phyloP scores from a whole-genome alignment of 352 stramenopile species.

The Thalassiosira oceanica region DNA sequence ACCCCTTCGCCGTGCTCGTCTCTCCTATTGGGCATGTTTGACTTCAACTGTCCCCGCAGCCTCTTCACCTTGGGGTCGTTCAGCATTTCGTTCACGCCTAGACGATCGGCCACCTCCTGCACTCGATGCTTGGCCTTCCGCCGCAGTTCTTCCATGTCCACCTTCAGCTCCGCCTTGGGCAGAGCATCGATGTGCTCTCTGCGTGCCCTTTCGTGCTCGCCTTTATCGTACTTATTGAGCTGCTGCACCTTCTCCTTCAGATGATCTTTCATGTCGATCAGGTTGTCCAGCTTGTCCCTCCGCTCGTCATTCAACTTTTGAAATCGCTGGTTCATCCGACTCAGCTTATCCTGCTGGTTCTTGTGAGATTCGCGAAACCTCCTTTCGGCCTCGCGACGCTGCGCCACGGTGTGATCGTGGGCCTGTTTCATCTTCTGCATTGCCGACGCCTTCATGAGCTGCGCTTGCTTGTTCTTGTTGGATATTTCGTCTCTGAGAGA shows the following conservation, averaged over 20 bases:
- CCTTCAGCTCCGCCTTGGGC: constrained; percentile 7
- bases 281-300: constrained; percentile 18
- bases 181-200: constrained; percentile 4
- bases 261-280: constrained; percentile 14
- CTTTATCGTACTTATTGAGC: constrained; percentile 4
- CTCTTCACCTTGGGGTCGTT: neutral
- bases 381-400: constrained; percentile 18
- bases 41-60: neutral
- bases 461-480: constrained; percentile 2
- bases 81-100: constrained; percentile 21
- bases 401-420: neutral
- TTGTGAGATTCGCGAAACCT: constrained; percentile 5
- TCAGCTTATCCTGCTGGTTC: constrained; percentile 9
- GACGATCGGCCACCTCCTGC: neutral
- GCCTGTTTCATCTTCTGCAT: neutral
- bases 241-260: constrained; percentile 13
- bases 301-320: neutral
- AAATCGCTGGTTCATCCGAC: constrained; percentile 22
- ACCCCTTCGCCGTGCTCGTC: constrained; percentile 9
- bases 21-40: constrained; percentile 3
- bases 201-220: constrained; percentile 7
- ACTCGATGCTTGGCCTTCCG: constrained; percentile 15
- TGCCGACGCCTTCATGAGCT: constrained; percentile 4
- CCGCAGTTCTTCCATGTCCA: constrained; percentile 28
- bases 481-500: neutral